Conservation (phyloP, 2,329 filamentous ascomycete species). For the Trichoderma breve region DNA sequence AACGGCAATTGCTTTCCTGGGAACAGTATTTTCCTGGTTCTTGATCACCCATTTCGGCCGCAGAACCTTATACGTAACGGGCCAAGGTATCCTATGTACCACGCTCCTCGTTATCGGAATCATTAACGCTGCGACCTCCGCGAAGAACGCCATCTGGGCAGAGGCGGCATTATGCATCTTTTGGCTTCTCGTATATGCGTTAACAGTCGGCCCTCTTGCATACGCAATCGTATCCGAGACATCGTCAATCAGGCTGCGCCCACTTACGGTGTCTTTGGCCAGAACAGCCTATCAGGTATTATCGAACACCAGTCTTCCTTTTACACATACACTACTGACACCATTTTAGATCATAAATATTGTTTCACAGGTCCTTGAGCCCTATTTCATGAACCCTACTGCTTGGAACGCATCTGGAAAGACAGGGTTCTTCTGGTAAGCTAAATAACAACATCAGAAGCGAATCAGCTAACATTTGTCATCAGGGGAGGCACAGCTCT, state of each 20-base stretch:
- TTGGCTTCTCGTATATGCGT: conserved; percentile 36
- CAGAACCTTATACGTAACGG: conserved; percentile 43
- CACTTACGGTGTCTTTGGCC: conserved; percentile 54
- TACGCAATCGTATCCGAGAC: conserved; percentile 39
- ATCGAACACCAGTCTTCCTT: conserved; percentile 34
- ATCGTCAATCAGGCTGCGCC: conserved; percentile 52
- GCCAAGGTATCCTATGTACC: conserved; percentile 40
- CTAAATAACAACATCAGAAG: background rate
- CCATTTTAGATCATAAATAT: background rate
- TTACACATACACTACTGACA: background rate
- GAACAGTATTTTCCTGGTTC: conserved; percentile 45
- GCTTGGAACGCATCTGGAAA: conserved; percentile 49
- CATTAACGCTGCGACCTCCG: conserved; percentile 36
- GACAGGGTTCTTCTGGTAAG: conserved; percentile 44
- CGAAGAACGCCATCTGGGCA: conserved; percentile 30
- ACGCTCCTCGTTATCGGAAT: conserved; percentile 42
- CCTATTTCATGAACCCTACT: conserved; percentile 47
- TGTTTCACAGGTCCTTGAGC: conserved; percentile 39
- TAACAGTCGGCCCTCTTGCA: conserved; percentile 40
- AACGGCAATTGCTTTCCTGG: conserved; percentile 41
- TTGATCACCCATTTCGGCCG: conserved; percentile 42
- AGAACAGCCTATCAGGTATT: conserved; percentile 41
- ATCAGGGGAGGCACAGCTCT: conserved; percentile 46
- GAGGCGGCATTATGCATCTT: conserved; percentile 37
- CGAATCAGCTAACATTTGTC: background rate